phyloP scores from a whole-genome alignment of 257 asterid genomes.

The Jacaranda copaia region DNA sequence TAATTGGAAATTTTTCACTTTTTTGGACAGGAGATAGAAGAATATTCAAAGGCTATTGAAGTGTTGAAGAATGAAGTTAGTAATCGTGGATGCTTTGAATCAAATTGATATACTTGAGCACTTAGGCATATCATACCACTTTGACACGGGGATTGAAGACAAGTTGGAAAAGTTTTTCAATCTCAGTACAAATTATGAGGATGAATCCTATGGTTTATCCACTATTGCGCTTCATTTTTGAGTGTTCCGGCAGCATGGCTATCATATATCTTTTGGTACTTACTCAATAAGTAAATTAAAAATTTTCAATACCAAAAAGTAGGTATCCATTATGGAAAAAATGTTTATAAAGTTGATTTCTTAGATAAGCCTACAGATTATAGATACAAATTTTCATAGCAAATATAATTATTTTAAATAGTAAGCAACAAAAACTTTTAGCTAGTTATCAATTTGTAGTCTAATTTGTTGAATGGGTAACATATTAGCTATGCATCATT shows the following conservation, averaged over 20 bases:
- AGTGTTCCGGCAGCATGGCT: conserved; percentile 27
- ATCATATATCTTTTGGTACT: not conserved
- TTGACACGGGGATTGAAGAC: conserved; percentile 26
- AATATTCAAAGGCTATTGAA: not conserved
- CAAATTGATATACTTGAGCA: conserved; percentile 29
- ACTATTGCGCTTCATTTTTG: conserved; percentile 28
- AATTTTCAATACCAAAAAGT: too few relatives aligned
- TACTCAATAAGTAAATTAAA: too few relatives aligned
- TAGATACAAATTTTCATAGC: too few relatives aligned
- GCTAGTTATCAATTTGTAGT: too few relatives aligned
- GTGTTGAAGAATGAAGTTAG: not conserved
- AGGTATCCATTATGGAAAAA: too few relatives aligned
- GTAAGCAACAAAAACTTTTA: too few relatives aligned
- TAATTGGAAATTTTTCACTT: not conserved
- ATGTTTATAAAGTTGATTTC: too few relatives aligned
- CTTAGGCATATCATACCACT: conserved; percentile 29
- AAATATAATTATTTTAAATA: too few relatives aligned
- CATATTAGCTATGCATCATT: too few relatives aligned
- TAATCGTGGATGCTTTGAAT: conserved; percentile 10
- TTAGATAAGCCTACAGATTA: too few relatives aligned
- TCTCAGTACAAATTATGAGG: not conserved
- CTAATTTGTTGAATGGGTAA: too few relatives aligned
- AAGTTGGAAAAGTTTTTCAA: conserved; percentile 7
- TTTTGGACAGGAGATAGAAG: not conserved
- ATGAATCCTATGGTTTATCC: conserved; percentile 24